Conservation (phyloP, 2,329 filamentous ascomycete species). For the Penicillium freii region DNA sequence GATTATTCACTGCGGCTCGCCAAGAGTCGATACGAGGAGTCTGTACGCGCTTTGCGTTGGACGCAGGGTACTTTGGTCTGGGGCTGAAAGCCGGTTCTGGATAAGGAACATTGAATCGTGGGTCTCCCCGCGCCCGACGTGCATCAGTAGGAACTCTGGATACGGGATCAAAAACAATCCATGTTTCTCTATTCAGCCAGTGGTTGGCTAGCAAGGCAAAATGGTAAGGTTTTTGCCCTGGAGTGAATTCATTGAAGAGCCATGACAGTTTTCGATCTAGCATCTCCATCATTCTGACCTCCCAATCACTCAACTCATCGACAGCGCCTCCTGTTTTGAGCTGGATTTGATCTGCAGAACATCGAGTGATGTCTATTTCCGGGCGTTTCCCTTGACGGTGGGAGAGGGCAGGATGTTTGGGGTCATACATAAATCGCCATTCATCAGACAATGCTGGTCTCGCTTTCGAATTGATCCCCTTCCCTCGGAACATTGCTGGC, state of each 20-base stretch:
- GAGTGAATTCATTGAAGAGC: conserved; percentile 39
- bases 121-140: conserved; percentile 37
- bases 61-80: conserved; percentile 30
- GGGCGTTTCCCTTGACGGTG: background rate
- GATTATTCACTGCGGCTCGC: conserved; percentile 39
- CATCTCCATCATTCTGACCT: conserved; percentile 36
- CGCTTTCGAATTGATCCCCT: background rate
- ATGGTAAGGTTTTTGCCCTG: conserved; percentile 41
- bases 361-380: background rate
- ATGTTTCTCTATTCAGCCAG: conserved; percentile 43
- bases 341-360: background rate
- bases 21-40: conserved; percentile 40
- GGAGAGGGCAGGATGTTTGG: background rate
- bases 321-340: background rate
- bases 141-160: conserved; percentile 35
- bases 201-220: conserved; percentile 43
- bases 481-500: background rate
- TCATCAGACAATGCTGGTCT: background rate
- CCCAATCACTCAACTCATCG: conserved; percentile 32
- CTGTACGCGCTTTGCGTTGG: conserved; percentile 19
- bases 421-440: background rate
- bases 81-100: conserved; percentile 18
- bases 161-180: conserved; percentile 41
- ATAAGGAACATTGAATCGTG: conserved; percentile 35
- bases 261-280: conserved; percentile 40